Percentiles rank a stretch among this genome's conserved stretches.
These are phyloP conservation scores for Phenoliferia sp. DNA, from an alignment of 1,284 basidiomycete species.

Conservation along the genomic window DNA sequence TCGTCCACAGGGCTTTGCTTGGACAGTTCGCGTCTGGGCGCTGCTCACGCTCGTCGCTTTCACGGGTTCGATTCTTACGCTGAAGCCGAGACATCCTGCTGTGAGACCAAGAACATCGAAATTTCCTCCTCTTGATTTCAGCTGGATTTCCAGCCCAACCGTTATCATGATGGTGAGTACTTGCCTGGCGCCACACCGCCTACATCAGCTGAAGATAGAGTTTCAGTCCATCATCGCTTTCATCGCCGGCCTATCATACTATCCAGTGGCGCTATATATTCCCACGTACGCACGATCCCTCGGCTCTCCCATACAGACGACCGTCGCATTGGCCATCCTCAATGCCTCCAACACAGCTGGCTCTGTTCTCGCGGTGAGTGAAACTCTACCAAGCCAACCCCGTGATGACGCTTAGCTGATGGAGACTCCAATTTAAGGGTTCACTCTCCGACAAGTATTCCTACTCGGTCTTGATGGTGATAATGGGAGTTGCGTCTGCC, in stretches of 20 bases:
- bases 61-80: neutral
- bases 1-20: constrained; percentile 11
- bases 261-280: constrained; percentile 18
- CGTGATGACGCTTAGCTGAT: too few relatives aligned
- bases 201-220: neutral
- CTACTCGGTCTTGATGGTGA: neutral
- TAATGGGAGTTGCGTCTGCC: neutral
- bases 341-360: constrained; percentile 5
- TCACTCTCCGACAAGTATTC: neutral
- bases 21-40: constrained; percentile 20
- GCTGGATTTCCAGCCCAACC: constrained; percentile 10
- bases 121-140: constrained; percentile 6
- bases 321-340: constrained; percentile 1
- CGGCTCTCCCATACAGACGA: neutral
- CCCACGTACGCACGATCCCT: constrained; percentile 2
- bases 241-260: constrained; percentile 15
- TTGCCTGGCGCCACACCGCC: neutral
- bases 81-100: neutral
- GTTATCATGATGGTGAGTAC: constrained; percentile 20
- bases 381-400: too few relatives aligned
- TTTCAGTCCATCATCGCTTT: constrained; percentile 9
- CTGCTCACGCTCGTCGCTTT: constrained; percentile 7
- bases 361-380: neutral
- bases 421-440: too few relatives aligned
- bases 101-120: neutral